Conservation (phyloP, 345 rosid genomes). For the Laguncularia racemosa region DNA sequence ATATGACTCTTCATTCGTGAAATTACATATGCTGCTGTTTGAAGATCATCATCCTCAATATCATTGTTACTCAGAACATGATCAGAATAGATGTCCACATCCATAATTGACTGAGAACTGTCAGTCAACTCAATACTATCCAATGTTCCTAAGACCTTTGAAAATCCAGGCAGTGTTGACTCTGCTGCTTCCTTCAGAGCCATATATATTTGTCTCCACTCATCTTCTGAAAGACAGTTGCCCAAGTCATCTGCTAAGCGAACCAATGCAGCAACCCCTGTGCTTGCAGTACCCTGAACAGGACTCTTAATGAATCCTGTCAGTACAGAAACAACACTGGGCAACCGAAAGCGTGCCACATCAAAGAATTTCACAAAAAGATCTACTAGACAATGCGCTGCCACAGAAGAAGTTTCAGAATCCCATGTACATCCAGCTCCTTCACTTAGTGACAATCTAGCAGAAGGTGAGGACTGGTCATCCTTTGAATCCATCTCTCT, state of each 20-base stretch:
- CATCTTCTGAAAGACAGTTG: conserved; percentile 51
- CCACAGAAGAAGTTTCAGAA: conserved; percentile 66
- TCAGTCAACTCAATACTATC: conserved; percentile 46
- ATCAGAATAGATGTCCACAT: conserved; percentile 56
- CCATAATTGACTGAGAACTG: conserved; percentile 21
- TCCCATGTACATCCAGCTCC: conserved; percentile 50
- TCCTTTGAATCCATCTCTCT: conserved; percentile 31
- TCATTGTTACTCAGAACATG: conserved; percentile 43
- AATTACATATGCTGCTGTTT: conserved; percentile 64
- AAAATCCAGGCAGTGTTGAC: conserved; percentile 51
- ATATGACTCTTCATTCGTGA: conserved; percentile 82
- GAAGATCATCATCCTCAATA: conserved; percentile 65
- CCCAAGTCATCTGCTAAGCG: conserved; percentile 58
- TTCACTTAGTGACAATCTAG: conserved; percentile 33
- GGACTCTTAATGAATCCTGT: conserved; percentile 66
- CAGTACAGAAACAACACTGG: conserved; percentile 53
- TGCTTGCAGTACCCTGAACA: conserved; percentile 71
- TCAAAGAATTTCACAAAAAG: conserved; percentile 52
- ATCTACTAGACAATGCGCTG: conserved; percentile 69
- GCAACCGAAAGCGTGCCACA: conserved; percentile 55
- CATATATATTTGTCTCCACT: conserved; percentile 58
- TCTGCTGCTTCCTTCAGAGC: conserved; percentile 68
- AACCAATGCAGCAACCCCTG: conserved; percentile 61
- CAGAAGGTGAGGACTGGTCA: conserved; percentile 30
- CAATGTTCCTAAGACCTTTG: conserved; percentile 65